A percentile compares a stretch with the other conserved stretches of the same genome.
phyloP scores from a whole-genome alignment of 1,284 basidiomycete species.

The Cutaneotrichosporon spelunceum region DNA sequence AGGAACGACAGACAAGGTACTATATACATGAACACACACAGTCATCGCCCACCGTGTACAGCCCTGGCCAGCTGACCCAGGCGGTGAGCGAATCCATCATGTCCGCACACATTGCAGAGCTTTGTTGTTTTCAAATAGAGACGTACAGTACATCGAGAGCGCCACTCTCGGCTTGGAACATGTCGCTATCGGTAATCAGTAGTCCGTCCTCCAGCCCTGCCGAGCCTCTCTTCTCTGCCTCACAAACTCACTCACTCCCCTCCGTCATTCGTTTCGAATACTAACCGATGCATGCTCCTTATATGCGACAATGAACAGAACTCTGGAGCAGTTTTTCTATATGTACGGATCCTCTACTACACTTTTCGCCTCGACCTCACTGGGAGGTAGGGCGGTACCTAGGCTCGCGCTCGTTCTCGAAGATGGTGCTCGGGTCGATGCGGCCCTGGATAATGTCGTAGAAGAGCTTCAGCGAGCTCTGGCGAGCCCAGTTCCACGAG shows the following conservation, averaged over 20 bases:
- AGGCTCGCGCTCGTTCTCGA: conserved; percentile 41
- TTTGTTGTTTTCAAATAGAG: no score
- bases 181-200: no score
- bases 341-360: conserved; percentile 9
- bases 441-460: conserved; percentile 93
- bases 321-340: conserved; percentile 17
- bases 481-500: conserved; percentile 98
- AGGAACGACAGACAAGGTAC: no score
- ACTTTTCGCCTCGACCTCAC: conserved; percentile 1
- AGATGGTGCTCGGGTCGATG: conserved; percentile 49
- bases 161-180: no score
- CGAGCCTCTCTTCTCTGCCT: neutral
- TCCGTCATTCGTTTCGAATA: no score
- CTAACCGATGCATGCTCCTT: conserved; percentile 24
- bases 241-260: neutral
- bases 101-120: no score
- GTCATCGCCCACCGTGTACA: no score
- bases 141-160: no score
- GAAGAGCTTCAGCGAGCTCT: conserved; percentile 91
- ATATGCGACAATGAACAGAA: conserved; percentile 23
- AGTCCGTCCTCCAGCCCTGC: no score
- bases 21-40: no score
- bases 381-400: conserved; percentile 16
- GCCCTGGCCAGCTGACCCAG: no score
- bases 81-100: no score